These are phyloP conservation scores for Metschnikowia baotianmanensis DNA, from an alignment of 805 yeast genomes.

Conservation along the genomic window DNA sequence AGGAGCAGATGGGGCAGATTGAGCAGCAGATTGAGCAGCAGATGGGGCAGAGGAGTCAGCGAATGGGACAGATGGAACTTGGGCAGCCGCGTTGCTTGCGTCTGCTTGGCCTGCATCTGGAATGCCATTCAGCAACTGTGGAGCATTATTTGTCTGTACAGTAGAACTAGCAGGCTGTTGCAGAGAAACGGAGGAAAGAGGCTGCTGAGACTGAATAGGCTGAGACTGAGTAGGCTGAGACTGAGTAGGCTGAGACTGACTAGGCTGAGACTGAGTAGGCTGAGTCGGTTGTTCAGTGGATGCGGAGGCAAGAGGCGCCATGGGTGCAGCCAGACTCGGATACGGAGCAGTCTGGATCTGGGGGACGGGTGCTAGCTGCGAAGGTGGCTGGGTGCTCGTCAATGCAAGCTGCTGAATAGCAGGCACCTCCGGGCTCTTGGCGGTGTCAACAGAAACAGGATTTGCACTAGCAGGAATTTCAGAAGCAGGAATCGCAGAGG, in stretches of 20 bases:
- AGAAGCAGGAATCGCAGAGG: not conserved
- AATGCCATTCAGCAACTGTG: too few relatives aligned
- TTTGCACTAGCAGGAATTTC: not conserved
- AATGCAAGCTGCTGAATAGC: not conserved
- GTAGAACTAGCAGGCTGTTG: too few relatives aligned
- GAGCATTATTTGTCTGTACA: too few relatives aligned
- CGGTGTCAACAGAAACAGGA: not conserved
- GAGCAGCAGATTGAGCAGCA: not conserved
- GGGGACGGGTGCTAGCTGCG: slow-evolving; percentile 18
- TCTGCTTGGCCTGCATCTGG: too few relatives aligned
- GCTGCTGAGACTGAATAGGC: too few relatives aligned
- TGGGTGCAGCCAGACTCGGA: too few relatives aligned
- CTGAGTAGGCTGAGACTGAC: not conserved
- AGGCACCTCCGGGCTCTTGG: not conserved
- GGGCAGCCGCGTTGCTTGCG: too few relatives aligned
- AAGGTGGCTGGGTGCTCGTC: not conserved
- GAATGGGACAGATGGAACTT: too few relatives aligned
- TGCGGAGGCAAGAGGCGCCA: too few relatives aligned
- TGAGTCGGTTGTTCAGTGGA: not conserved
- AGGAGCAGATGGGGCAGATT: not conserved
- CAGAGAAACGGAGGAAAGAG: not conserved
- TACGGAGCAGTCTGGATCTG: slow-evolving; percentile 4
- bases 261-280: not conserved
- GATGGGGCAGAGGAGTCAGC: too few relatives aligned
- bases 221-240: too few relatives aligned